Percentiles rank a stretch among this genome's conserved stretches.
These are phyloP conservation scores for Ottelia alismoides DNA, from an alignment of 106 monocot species.

Conservation along the genomic window DNA sequence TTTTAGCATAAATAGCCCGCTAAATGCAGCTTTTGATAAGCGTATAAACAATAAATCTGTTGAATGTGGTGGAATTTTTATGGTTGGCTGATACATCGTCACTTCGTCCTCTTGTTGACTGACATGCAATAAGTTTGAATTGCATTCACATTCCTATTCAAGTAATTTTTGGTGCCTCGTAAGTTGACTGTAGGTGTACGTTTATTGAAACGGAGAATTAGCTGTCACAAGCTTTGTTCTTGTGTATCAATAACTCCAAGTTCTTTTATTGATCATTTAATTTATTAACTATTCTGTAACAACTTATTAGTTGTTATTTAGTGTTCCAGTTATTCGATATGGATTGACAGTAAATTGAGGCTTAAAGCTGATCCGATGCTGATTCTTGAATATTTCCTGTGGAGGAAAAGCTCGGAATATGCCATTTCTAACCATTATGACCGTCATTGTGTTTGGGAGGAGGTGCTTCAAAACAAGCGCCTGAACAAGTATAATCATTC, in stretches of 20 bases:
- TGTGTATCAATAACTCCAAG: background rate
- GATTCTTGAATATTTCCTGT: conserved; percentile 79
- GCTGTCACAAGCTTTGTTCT: background rate
- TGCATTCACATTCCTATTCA: background rate
- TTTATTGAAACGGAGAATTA: no score
- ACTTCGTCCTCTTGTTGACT: no score
- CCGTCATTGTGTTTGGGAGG: conserved; percentile 89
- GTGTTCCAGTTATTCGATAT: conserved; percentile 68
- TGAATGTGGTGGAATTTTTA: no score
- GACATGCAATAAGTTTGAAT: no score
- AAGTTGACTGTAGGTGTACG: background rate
- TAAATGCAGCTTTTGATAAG: no score
- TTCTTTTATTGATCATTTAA: background rate
- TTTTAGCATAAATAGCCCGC: no score
- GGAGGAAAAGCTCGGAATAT: conserved; percentile 63
- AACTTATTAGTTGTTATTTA: background rate
- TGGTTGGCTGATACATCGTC: no score
- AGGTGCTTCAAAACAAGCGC: conserved; percentile 83
- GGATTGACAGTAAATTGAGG: conserved; percentile 92
- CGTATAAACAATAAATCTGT: no score
- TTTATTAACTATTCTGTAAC: background rate
- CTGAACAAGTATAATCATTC: conserved; percentile 91
- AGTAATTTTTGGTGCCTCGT: background rate
- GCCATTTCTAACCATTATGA: conserved; percentile 92
- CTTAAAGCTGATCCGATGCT: conserved; percentile 64